phyloP scores from a whole-genome alignment of 331 rosid genomes.

The Phaseolus coccineus region DNA sequence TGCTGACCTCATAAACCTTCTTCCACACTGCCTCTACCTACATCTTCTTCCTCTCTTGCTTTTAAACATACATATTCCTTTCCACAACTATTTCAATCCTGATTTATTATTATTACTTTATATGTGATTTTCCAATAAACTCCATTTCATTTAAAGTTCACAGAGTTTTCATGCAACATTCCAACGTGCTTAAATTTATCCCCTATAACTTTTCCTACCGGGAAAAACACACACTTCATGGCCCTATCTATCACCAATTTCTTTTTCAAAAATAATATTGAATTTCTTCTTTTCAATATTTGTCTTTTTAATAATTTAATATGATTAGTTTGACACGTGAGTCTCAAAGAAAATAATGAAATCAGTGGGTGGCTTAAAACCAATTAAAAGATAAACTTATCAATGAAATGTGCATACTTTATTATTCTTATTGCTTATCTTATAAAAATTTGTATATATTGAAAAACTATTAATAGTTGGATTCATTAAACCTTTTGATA shows the following conservation, averaged over 20 bases:
- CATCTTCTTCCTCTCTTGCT: too few relatives aligned
- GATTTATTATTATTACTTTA: neutral
- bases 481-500: neutral
- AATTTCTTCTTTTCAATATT: too few relatives aligned
- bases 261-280: too few relatives aligned
- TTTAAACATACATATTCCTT: neutral
- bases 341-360: neutral
- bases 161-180: neutral
- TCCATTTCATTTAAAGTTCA: neutral
- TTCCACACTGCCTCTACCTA: neutral
- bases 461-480: neutral
- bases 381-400: too few relatives aligned
- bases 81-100: neutral
- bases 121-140: neutral
- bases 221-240: neutral
- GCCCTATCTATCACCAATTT: too few relatives aligned
- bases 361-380: too few relatives aligned
- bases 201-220: neutral
- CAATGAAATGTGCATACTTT: neutral
- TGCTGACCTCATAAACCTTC: neutral
- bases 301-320: too few relatives aligned
- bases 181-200: neutral
- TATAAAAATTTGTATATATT: neutral
- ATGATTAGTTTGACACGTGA: too few relatives aligned
- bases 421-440: neutral